Evolutionary conservation across 768 basidiomycete species (phyloP), one percentile per base, ranked within the genome.

Genomic region (Tricholoma flavovirens): DNA sequence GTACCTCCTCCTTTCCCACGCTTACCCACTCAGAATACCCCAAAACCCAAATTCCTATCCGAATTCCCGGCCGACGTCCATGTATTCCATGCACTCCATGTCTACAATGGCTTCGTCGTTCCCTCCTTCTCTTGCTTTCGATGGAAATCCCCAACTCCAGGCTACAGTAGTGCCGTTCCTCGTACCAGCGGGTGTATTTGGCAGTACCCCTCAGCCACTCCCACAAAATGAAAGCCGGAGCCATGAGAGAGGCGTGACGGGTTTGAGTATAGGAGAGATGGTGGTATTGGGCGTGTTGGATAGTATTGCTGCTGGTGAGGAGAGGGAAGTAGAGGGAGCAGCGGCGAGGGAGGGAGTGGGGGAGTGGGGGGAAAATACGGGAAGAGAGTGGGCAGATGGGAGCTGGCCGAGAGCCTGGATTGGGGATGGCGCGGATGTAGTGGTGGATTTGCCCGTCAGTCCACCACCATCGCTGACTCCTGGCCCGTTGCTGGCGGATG

Each of bases 1-100:
- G 49, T 70, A 72, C 43, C 75, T 76, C 56, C 55, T 76, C 4
- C 62, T 75, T 3, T 62, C 67, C 0, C 75, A 72, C 58, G 65
- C 70, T 0, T 73, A 72, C 48, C 70, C 71, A 1, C 55, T 66
- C 15, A 21, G 49, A 42, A 22, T 53, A n/a, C 24, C 35, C 17
- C 14, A 26, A 8, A 32, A 22, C 48, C 7, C 21, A n/a, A 45
- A n/a, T n/a, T 48, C 56, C 12, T 15, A 26, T 29, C 15, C 50
- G 54, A 24, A 19, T 8, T 36, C 21, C 5, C 22, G 53, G 1
- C 53, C 30, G 3, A 33, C 42, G 24, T 55, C 51, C 24, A 15
- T 15, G 14, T 17, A 48, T 4, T 54, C 53, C 42, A 54, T 30
- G n/a, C 29, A 29, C 17, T n/a, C 7, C 38, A 10, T 33, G 22